Evolutionary conservation across 2,329 filamentous ascomycete species (phyloP), one percentile per base, ranked within the genome.

Genomic region (Alternaria triticimaculans): DNA sequence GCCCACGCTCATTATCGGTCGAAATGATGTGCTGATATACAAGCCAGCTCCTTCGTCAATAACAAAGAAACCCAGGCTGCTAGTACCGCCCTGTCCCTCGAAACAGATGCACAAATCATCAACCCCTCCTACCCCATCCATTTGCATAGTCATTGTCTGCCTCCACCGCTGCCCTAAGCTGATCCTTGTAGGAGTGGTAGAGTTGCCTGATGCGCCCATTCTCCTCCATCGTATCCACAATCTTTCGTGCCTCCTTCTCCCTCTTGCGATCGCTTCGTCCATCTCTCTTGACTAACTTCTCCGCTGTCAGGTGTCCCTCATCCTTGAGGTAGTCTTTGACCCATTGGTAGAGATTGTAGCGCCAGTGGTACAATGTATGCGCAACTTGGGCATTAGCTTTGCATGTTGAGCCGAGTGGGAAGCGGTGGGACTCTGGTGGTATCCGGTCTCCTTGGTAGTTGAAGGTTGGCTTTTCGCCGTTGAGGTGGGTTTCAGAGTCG

Each of bases 361-460:
- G 90, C 92, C 92, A 94, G 79, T 96, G 92, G 5, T 88, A 85
- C 4, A 95, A 84, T 1, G 85, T 86, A 73, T 95, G 92, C 0
- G 91, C 90, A 43, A 89, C 89, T 67, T 88, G 84, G 0, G 92
- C 91, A 68, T 90, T 90, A 30, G 81, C 80, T 72, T 85, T 87
- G 81, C 89, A 92, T 63, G 76, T 78, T 5, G 64, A 69, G 30
- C 77, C 77, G 2, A 79, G 66, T 1, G 72, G 70, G 64, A 79
- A 79, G 50, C 63, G 58, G 15, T 73, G 72, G 15, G 66, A 70
- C 28, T 72, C 74, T 1, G 76, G 72, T 0, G 75, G 74, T 25
- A 79, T 62, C 15, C 64, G 71, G 45, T 76, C 73, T 60, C 75
- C 74, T 10, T 60, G 51, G n/a, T 60, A 64, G 58, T 79, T 64